Conservation (phyloP, 495 filamentous ascomycete species). For the Podospora didyma region DNA sequence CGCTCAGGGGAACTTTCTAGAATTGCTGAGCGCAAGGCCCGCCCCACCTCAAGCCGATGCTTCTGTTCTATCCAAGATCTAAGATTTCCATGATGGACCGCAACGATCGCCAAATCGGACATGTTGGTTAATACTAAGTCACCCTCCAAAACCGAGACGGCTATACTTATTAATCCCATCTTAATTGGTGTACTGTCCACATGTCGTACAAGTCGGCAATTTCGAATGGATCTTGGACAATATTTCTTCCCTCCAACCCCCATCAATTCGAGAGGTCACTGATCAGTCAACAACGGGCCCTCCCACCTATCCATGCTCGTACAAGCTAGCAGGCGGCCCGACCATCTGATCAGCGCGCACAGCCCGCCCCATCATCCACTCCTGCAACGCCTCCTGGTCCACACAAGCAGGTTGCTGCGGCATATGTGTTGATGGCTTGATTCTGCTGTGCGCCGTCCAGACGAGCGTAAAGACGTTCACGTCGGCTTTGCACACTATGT, state of each 20-base stretch:
- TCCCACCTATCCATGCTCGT: background rate
- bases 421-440: conserved; percentile 12
- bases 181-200: too few relatives aligned
- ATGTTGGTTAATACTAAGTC: too few relatives aligned
- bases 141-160: too few relatives aligned
- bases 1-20: too few relatives aligned
- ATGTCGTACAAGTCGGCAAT: too few relatives aligned
- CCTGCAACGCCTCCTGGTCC: conserved; percentile 27
- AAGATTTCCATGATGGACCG: too few relatives aligned
- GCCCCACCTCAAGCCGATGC: background rate
- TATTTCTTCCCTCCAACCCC: too few relatives aligned
- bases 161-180: too few relatives aligned
- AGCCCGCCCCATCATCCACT: conserved; percentile 22
- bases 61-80: too few relatives aligned
- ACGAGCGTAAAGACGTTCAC: conserved; percentile 15
- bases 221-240: too few relatives aligned
- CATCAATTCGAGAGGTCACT: background rate
- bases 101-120: too few relatives aligned
- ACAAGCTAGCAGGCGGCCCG: conserved; percentile 6
- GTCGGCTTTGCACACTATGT: conserved; percentile 12
- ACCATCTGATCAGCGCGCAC: conserved; percentile 21
- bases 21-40: background rate
- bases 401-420: conserved; percentile 28
- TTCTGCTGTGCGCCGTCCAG: conserved; percentile 13
- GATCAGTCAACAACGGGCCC: background rate